Evolutionary conservation across 805 yeast genomes (phyloP), one percentile per base, ranked within the genome.

Genomic region (Metschnikowia santaceciliae): DNA sequence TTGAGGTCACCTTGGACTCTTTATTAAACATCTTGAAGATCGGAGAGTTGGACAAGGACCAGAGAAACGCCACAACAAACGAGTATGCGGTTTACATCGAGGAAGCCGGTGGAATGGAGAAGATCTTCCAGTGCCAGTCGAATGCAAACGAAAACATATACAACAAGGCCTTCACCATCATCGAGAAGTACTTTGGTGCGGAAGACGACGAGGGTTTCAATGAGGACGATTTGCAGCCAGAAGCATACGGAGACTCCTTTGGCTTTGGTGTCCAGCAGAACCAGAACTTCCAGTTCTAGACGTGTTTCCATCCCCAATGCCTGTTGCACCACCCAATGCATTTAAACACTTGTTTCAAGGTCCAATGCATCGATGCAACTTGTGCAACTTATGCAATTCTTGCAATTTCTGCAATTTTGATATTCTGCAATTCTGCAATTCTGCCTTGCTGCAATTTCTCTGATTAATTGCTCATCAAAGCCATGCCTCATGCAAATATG

Each of bases 51-150:
- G 97, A 90, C 65, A 88, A 83, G 71, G 96, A 90, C 64, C 77
- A 84, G 49, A 77, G 81, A 53, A 88, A 86, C 51, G 68, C 84
- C 15, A 70, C 78, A 46, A 78, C 83, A 62, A 94, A 94, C 72
- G 89, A 88, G 68, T 86, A 91, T 66, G 96, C 98, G 26, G 79
- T 90, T 55, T 90, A 73, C 73, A 88, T 94, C 65, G 99, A 94
- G 75, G 97, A 92, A 69, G 97, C 97, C 41, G 98, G 97, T 62
- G 99, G 99, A 56, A 86, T 90, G 83, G 98, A 94, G 70, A 91
- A 89, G 76, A 92, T 94, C 62, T 86, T 87, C 70, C 90, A 88
- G 54, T 88, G 96, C 68, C 99, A 94, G 78, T 82, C 80, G 67
- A 90, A 89, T 72, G 88, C 84, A 64, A 94, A 92, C 71, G 95